Conservation (phyloP, 139 green algal genomes). For the Monoraphidium neglectum region DNA sequence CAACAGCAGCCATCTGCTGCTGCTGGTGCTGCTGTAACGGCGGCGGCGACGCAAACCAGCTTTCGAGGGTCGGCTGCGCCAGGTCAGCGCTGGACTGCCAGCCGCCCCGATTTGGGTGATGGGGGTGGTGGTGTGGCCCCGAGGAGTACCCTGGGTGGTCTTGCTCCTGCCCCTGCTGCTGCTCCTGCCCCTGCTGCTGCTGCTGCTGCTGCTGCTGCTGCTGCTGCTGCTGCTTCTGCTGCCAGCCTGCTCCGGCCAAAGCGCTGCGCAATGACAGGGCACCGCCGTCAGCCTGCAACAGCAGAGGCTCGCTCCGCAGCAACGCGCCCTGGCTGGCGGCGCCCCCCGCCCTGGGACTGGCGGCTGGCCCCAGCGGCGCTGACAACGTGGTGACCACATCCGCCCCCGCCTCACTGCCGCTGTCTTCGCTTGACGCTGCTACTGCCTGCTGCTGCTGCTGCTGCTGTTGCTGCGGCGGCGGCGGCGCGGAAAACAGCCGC, state of each 20-base stretch:
- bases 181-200: neutral
- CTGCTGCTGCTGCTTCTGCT: neutral
- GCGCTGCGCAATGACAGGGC: neutral
- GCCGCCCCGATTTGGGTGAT: neutral
- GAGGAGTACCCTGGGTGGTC: neutral
- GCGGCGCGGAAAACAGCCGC: neutral
- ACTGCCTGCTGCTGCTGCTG: slow-evolving; percentile 6
- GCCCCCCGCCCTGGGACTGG: neutral
- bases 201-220: neutral
- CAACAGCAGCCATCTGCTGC: neutral
- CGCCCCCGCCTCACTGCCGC: neutral
- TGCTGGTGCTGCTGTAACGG: neutral
- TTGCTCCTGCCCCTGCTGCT: neutral
- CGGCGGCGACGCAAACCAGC: neutral
- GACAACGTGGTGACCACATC: neutral
- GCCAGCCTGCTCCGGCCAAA: neutral
- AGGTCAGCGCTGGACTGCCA: neutral
- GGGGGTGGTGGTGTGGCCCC: slow-evolving; percentile 1
- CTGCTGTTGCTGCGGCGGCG: neutral
- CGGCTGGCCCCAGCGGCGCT: neutral
- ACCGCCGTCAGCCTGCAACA: neutral
- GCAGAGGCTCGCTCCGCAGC: neutral
- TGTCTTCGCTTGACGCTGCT: neutral
- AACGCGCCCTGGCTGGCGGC: neutral
- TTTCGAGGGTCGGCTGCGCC: neutral